These are phyloP conservation scores for Starmera pachycereana DNA, from an alignment of 805 yeast genomes.

Conservation along the genomic window DNA sequence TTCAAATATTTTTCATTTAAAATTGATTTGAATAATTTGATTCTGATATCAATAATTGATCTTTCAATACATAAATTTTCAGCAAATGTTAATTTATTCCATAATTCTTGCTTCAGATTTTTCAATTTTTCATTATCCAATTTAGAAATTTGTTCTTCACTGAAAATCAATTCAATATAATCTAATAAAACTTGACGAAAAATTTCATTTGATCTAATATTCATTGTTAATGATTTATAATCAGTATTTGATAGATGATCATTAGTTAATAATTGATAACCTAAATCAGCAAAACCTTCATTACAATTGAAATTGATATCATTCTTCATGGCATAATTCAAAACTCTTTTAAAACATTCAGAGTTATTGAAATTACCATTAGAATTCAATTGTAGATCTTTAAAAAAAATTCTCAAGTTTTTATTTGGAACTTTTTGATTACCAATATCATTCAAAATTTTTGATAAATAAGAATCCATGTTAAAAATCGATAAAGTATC, in stretches of 20 bases:
- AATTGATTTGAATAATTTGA: slow-evolving; percentile 18
- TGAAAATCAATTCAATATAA: slow-evolving; percentile 17
- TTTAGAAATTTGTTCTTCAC: slow-evolving; percentile 5
- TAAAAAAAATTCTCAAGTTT: slow-evolving; percentile 15
- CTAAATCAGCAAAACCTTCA: slow-evolving; percentile 16
- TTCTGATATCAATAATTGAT: slow-evolving; percentile 18
- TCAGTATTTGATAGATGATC: slow-evolving; percentile 16
- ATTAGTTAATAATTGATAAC: slow-evolving; percentile 13
- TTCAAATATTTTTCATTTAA: slow-evolving; percentile 19
- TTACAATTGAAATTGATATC: slow-evolving; percentile 12
- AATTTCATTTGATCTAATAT: slow-evolving; percentile 21
- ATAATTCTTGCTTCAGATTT: slow-evolving; percentile 16
- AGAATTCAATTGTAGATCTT: slow-evolving; percentile 10
- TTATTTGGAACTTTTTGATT: slow-evolving; percentile 14
- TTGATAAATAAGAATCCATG: slow-evolving; percentile 7
- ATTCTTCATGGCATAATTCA: slow-evolving; percentile 11
- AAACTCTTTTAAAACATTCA: slow-evolving; percentile 17
- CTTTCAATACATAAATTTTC: slow-evolving; percentile 17
- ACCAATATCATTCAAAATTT: slow-evolving; percentile 11
- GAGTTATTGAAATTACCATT: slow-evolving; percentile 5
- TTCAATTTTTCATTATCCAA: slow-evolving; percentile 14
- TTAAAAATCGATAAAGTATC: slow-evolving; percentile 9
- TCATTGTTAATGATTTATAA: slow-evolving; percentile 13
- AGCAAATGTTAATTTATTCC: slow-evolving; percentile 14
- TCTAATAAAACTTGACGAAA: slow-evolving; percentile 17